These are phyloP conservation scores for Aspergillus mulundensis DNA, from an alignment of 495 filamentous ascomycete species.

Conservation along the genomic window DNA sequence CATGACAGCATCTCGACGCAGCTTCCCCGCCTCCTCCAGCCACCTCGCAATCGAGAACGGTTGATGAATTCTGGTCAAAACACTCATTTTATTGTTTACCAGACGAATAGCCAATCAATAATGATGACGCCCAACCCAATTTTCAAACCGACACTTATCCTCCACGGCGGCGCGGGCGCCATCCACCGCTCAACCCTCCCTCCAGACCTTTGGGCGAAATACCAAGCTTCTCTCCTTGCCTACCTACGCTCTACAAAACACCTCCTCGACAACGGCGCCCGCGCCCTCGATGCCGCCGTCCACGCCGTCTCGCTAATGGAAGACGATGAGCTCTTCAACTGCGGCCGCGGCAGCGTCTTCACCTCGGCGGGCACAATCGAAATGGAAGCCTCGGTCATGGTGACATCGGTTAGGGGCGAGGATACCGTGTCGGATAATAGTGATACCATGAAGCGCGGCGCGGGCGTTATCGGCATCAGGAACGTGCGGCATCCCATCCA, in stretches of 20 bases:
- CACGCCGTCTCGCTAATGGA: conserved; percentile 75
- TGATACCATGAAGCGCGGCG: conserved; percentile 67
- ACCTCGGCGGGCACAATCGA: conserved; percentile 78
- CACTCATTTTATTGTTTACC: background rate
- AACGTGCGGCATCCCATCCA: conserved; percentile 75
- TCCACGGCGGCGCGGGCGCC: conserved; percentile 87
- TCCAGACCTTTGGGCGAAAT: conserved; percentile 53
- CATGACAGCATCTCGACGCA: background rate
- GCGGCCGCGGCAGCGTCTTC: conserved; percentile 81
- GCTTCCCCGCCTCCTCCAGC: background rate
- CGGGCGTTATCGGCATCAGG: conserved; percentile 67
- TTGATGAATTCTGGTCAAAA: background rate
- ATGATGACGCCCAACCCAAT: conserved; percentile 13
- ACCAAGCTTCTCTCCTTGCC: conserved; percentile 59
- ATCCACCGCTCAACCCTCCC: conserved; percentile 67
- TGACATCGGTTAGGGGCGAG: conserved; percentile 40
- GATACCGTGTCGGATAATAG: background rate
- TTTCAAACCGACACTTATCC: conserved; percentile 65
- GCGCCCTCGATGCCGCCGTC: conserved; percentile 68
- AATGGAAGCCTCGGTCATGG: conserved; percentile 90
- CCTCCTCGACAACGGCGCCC: conserved; percentile 39
- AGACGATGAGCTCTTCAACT: conserved; percentile 81
- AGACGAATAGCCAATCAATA: conserved; percentile 1
- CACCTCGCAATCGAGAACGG: background rate
- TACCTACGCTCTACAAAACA: conserved; percentile 49